These are phyloP conservation scores for Gardenia jasminoides DNA, from an alignment of 257 asterid genomes.

Conservation along the genomic window DNA sequence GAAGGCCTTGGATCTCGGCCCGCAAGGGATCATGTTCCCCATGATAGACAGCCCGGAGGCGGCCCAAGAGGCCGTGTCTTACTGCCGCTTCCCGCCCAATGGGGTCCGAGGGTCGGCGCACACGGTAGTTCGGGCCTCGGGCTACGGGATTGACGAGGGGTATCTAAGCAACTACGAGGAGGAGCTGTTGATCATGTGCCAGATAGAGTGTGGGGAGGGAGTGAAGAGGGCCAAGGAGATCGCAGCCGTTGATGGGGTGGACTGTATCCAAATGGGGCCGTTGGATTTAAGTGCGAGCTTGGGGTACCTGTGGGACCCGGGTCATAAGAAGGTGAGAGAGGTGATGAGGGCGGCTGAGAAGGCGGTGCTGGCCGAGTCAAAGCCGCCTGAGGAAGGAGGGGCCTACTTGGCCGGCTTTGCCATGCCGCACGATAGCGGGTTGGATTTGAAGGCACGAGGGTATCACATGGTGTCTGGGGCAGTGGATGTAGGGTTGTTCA, in stretches of 20 bases:
- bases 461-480: slow-evolving; percentile 79
- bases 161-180: slow-evolving; percentile 65
- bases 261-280: slow-evolving; percentile 85
- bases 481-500: slow-evolving; percentile 60
- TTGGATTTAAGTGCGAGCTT: slow-evolving; percentile 82
- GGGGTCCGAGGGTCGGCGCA: slow-evolving; percentile 90
- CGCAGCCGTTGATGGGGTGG: slow-evolving; percentile 70
- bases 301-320: slow-evolving; percentile 79
- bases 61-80: slow-evolving; percentile 66
- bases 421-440: slow-evolving; percentile 66
- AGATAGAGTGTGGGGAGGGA: slow-evolving; percentile 63
- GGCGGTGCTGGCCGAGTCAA: slow-evolving; percentile 43
- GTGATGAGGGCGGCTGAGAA: slow-evolving; percentile 59
- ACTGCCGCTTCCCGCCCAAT: slow-evolving; percentile 67
- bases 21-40: too few species aligned
- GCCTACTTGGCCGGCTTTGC: slow-evolving; percentile 71
- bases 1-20: too few species aligned
- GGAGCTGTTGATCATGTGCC: slow-evolving; percentile 73
- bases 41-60: neutral
- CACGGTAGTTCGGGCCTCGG: slow-evolving; percentile 70
- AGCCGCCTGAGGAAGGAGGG: slow-evolving; percentile 24
- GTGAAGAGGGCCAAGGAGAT: slow-evolving; percentile 67
- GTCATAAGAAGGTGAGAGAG: slow-evolving; percentile 75
- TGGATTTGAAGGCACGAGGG: slow-evolving; percentile 57
- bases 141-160: slow-evolving; percentile 69